A percentile compares a stretch with the other conserved stretches of the same genome.
Evolutionary conservation across 176 grass and related monocot genomes (phyloP).

Genomic region (Tillandsia leiboldiana): DNA sequence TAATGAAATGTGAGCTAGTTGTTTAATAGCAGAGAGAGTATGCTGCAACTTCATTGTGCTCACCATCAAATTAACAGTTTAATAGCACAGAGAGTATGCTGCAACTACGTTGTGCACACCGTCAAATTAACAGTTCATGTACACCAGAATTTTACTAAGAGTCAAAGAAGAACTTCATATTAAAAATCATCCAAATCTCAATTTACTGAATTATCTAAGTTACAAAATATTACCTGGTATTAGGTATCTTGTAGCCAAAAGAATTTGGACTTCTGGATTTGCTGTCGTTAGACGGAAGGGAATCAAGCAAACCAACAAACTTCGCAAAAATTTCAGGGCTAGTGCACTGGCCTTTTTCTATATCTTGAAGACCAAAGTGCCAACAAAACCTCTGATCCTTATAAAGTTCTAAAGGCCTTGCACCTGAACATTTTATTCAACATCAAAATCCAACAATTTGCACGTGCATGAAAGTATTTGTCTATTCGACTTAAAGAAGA

Average conservation of each 20-base stretch:
- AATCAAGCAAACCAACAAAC: slow-evolving; percentile 89
- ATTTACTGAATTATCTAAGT: slow-evolving; percentile 6
- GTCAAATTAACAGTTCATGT: not conserved
- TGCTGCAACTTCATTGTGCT: not conserved
- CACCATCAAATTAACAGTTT: not conserved
- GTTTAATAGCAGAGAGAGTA: not conserved
- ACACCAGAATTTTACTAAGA: not conserved
- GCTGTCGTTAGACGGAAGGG: slow-evolving; percentile 51
- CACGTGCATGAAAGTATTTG: too few species aligned
- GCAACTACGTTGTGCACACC: not conserved
- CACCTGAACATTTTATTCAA: slow-evolving; percentile 6
- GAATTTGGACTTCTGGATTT: slow-evolving; percentile 42
- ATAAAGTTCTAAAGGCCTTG: slow-evolving; percentile 62
- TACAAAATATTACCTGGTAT: slow-evolving; percentile 56
- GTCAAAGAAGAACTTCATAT: not conserved
- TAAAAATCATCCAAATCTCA: slow-evolving; percentile 1
- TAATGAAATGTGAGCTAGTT: not conserved
- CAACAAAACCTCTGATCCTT: slow-evolving; percentile 77
- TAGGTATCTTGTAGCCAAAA: slow-evolving; percentile 57
- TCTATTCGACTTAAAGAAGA: not conserved
- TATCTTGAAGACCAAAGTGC: slow-evolving; percentile 69
- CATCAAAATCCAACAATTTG: not conserved
- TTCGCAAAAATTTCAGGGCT: slow-evolving; percentile 66
- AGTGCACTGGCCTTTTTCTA: slow-evolving; percentile 56
- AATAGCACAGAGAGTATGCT: not conserved